phyloP scores from a whole-genome alignment of 192 early-diverging fungal species.

The Entrophospora sp. region DNA sequence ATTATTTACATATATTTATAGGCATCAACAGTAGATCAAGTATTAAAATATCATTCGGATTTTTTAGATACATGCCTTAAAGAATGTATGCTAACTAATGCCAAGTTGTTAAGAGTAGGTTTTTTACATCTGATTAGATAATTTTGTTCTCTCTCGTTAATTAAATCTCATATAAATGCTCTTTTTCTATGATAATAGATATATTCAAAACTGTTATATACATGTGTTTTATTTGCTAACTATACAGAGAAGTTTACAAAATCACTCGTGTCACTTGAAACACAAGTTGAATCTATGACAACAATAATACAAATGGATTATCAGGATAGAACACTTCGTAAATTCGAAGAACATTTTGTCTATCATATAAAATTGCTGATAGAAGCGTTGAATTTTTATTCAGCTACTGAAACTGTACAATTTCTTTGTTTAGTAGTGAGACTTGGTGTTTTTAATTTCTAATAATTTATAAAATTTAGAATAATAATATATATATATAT shows the following conservation, averaged over 20 bases:
- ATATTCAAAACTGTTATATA: slow-evolving; percentile 52
- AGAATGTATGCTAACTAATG: slow-evolving; percentile 81
- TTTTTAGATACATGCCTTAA: slow-evolving; percentile 84
- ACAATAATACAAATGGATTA: slow-evolving; percentile 35
- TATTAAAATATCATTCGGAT: slow-evolving; percentile 69
- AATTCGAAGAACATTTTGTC: slow-evolving; percentile 53
- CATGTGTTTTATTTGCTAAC: slow-evolving; percentile 47
- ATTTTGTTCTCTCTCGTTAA: background rate
- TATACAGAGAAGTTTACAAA: slow-evolving; percentile 49
- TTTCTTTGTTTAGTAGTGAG: slow-evolving; percentile 56
- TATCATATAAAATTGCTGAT: slow-evolving; percentile 65
- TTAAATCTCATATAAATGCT: background rate
- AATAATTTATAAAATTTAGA: too few relatives aligned
- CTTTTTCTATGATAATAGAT: slow-evolving; percentile 33
- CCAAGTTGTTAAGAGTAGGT: slow-evolving; percentile 71
- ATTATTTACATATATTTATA: background rate
- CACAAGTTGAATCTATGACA: slow-evolving; percentile 27
- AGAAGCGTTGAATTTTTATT: slow-evolving; percentile 71
- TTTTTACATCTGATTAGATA: background rate
- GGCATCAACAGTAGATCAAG: slow-evolving; percentile 79
- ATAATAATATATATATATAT: too few relatives aligned
- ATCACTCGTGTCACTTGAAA: slow-evolving; percentile 29
- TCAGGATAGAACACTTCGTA: slow-evolving; percentile 30
- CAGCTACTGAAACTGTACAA: slow-evolving; percentile 54
- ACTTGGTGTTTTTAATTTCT: too few relatives aligned